Percentiles rank a stretch among this genome's conserved stretches.
phyloP scores from a whole-genome alignment of 2,329 filamentous ascomycete species.

The Alternaria brassicae region DNA sequence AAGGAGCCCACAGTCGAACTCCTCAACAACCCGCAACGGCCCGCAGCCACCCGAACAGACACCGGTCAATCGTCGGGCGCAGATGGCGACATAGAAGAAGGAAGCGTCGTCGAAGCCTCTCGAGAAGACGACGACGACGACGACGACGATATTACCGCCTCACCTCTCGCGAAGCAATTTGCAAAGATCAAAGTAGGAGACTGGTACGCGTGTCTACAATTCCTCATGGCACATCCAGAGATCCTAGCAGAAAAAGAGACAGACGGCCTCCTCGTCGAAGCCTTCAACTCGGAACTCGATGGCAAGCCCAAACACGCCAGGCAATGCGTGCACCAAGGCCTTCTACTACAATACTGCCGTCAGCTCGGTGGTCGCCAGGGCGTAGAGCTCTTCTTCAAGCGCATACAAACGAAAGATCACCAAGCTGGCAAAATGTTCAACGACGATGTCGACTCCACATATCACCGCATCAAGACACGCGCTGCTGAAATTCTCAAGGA shows the following conservation, averaged over 20 bases:
- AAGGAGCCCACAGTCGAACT: slow-evolving; percentile 65
- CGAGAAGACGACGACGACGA: slow-evolving; percentile 63
- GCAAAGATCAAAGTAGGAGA: slow-evolving; percentile 77
- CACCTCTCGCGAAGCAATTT: slow-evolving; percentile 79
- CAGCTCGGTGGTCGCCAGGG: slow-evolving; percentile 88
- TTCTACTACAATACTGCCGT: slow-evolving; percentile 93
- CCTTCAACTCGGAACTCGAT: slow-evolving; percentile 86
- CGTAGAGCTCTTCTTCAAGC: slow-evolving; percentile 92
- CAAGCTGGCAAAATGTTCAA: slow-evolving; percentile 89
- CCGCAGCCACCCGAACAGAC: slow-evolving; percentile 48
- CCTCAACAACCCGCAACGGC: slow-evolving; percentile 69
- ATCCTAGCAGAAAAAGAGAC: slow-evolving; percentile 86
- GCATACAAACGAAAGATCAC: slow-evolving; percentile 87
- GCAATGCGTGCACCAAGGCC: slow-evolving; percentile 90
- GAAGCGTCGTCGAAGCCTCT: slow-evolving; percentile 44
- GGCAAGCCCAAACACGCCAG: slow-evolving; percentile 77
- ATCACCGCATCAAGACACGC: slow-evolving; percentile 78
- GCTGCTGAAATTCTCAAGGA: slow-evolving; percentile 75
- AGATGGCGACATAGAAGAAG: slow-evolving; percentile 68
- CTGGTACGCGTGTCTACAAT: slow-evolving; percentile 75
- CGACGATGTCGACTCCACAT: slow-evolving; percentile 91
- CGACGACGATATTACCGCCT: slow-evolving; percentile 77
- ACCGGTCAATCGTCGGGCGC: slow-evolving; percentile 63
- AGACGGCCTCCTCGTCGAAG: slow-evolving; percentile 87
- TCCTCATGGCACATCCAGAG: slow-evolving; percentile 77